Evolutionary conservation across 768 basidiomycete genomes (phyloP).

Genomic region (Cyathus striatus): DNA sequence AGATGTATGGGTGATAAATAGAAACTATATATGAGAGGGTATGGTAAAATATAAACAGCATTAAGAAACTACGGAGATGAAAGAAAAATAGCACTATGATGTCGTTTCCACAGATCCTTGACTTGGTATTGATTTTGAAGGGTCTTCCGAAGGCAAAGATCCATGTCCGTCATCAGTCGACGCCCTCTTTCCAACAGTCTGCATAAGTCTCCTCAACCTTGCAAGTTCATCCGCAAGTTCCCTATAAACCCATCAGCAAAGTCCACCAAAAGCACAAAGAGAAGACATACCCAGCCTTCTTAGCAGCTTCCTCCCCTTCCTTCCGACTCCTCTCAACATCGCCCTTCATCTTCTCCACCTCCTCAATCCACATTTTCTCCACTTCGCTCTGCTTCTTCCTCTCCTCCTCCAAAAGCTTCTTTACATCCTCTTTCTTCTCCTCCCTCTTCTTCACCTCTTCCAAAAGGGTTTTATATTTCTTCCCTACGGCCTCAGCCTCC

Average conservation of each 20-base stretch:
- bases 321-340: constrained; percentile 48
- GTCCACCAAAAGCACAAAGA: constrained; percentile 3
- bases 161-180: too few relatives aligned
- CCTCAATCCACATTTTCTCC: constrained; percentile 54
- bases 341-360: constrained; percentile 48
- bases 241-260: constrained; percentile 26
- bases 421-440: constrained; percentile 38
- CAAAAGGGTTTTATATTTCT: constrained; percentile 62
- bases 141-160: too few relatives aligned
- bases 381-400: constrained; percentile 46
- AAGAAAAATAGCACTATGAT: too few relatives aligned
- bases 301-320: constrained; percentile 52
- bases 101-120: too few relatives aligned
- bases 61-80: too few relatives aligned
- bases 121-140: too few relatives aligned
- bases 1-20: too few relatives aligned
- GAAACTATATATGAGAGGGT: too few relatives aligned
- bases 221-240: constrained; percentile 58
- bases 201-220: constrained; percentile 71
- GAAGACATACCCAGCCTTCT: constrained; percentile 55
- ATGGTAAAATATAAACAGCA: too few relatives aligned
- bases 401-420: constrained; percentile 46
- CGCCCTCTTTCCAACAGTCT: constrained; percentile 45
- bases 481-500: constrained; percentile 64
- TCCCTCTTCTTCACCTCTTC: constrained; percentile 59